phyloP scores from a whole-genome alignment of 495 filamentous ascomycete species.

The Trypethelium eluteriae region DNA sequence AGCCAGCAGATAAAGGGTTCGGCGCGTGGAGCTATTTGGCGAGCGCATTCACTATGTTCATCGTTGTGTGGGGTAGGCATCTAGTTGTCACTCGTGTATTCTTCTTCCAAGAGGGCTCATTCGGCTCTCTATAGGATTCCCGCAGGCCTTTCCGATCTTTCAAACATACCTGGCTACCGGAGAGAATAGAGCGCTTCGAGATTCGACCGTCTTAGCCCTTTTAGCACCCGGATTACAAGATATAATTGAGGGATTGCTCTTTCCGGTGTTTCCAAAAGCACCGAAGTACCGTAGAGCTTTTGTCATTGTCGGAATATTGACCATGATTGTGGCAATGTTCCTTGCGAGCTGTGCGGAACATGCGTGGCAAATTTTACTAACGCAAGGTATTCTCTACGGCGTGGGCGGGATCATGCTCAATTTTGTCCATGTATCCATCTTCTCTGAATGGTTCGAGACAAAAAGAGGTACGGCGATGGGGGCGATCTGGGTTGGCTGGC shows the following conservation, averaged over 20 bases:
- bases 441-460: slow-evolving; percentile 23
- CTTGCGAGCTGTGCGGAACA: slow-evolving; percentile 18
- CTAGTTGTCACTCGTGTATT: not conserved
- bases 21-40: slow-evolving; percentile 23
- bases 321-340: slow-evolving; percentile 18
- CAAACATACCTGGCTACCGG: slow-evolving; percentile 17
- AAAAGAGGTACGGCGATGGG: slow-evolving; percentile 21
- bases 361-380: slow-evolving; percentile 22
- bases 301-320: slow-evolving; percentile 17
- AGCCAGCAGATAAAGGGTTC: slow-evolving; percentile 22
- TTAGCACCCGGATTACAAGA: slow-evolving; percentile 21
- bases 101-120: not conserved
- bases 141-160: slow-evolving; percentile 12
- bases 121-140: not conserved
- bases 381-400: slow-evolving; percentile 21
- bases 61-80: slow-evolving; percentile 20
- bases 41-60: slow-evolving; percentile 22
- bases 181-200: slow-evolving; percentile 3
- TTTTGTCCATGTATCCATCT: slow-evolving; percentile 22
- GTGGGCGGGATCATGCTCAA: slow-evolving; percentile 23
- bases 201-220: slow-evolving; percentile 14
- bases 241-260: slow-evolving; percentile 20
- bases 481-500: slow-evolving; percentile 20
- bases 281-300: slow-evolving; percentile 18
- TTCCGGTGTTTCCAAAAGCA: slow-evolving; percentile 20